Percentiles rank a stretch among this genome's conserved stretches.
These are phyloP conservation scores for Cyberlindnera lachancei DNA, from an alignment of 805 yeast species.

Conservation along the genomic window DNA sequence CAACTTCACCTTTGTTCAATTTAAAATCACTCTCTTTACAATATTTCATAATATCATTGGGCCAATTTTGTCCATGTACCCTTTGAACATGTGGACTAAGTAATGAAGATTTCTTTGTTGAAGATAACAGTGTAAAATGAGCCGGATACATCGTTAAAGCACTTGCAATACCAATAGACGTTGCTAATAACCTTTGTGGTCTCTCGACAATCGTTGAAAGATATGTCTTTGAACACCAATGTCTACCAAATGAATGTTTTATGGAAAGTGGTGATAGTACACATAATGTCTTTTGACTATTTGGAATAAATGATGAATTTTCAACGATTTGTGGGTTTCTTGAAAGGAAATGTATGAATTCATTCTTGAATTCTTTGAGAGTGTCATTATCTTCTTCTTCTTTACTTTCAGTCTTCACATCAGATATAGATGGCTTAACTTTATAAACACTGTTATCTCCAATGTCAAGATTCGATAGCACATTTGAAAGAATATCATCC, in stretches of 20 bases:
- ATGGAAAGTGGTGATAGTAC: constrained; percentile 64
- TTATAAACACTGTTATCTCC: constrained; percentile 8
- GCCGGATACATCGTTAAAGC: constrained; percentile 65
- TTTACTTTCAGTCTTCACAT: too few species aligned
- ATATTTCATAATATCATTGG: constrained; percentile 44
- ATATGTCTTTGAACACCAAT: constrained; percentile 68
- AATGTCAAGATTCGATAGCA: constrained; percentile 15
- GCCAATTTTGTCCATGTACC: constrained; percentile 76
- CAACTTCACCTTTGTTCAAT: constrained; percentile 46
- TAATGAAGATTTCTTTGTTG: constrained; percentile 40
- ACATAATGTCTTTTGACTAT: constrained; percentile 45
- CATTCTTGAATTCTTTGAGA: constrained; percentile 32
- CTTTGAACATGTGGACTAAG: constrained; percentile 52
- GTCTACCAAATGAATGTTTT: constrained; percentile 65
- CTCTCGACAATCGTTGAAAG: constrained; percentile 68
- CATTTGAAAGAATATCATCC: constrained; percentile 11
- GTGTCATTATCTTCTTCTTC: constrained; percentile 18
- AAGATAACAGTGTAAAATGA: constrained; percentile 41
- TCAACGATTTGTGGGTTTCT: constrained; percentile 30
- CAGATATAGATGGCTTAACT: too few species aligned
- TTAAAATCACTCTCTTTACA: constrained; percentile 54
- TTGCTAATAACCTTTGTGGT: constrained; percentile 72
- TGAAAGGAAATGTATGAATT: constrained; percentile 36
- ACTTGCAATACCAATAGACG: constrained; percentile 71
- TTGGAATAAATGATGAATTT: constrained; percentile 29